Base-by-base conservation (phyloP, 1,284 basidiomycete genomes). In the Ustilago trichophora region DNA sequence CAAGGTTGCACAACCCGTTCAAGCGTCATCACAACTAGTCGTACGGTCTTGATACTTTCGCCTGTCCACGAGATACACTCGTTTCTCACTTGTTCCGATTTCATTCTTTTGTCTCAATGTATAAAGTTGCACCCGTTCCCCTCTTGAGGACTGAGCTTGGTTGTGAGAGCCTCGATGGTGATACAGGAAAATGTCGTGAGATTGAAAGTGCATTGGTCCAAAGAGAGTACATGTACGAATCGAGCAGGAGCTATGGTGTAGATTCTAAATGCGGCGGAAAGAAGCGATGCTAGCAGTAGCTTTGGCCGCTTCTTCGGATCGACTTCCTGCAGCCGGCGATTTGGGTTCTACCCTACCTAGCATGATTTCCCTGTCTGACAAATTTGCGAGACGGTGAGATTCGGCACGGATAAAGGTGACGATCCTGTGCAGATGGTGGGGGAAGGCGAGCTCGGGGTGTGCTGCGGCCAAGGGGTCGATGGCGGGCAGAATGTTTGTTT, bases 331-430 rank as follows among this genome's bases (percentile, higher is more conserved):
- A 15, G 54, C 32, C 4, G 35, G 18, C 1, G 40, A 33, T 24
- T 38, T 58, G 11, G 54, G 50, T 5, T 63, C 31, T 6, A 50
- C 21, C 12, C 43, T 49, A 10, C 68, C 68, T 13, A 58, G 48
- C 63, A 90, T 83, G 47, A 96, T 85, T 47, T 86, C 85, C 48
- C 87, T 85, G 76, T 97, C 92, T 21, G 85, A 84, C 27, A 96
- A 79, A 24, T 78, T 77, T 74, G 93, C 90, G 21, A 97, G 83
- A 37, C 93, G 83, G 31, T 84, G 83, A 29, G 91, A 83, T 83
- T 98, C 94, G 64, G 87, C 84, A 50, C 93, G 85, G 26, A 93
- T 83, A 75, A 93, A 96, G 37, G 82, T 83, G n/a, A 91, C 89
- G 16, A 95, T 83, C 34, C 86, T 84, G 42, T 89, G 86, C 85